A percentile compares a stretch with the other conserved stretches of the same genome.
Evolutionary conservation across 306 rosid genomes (phyloP).

Genomic region (Mucuna pruriens): DNA sequence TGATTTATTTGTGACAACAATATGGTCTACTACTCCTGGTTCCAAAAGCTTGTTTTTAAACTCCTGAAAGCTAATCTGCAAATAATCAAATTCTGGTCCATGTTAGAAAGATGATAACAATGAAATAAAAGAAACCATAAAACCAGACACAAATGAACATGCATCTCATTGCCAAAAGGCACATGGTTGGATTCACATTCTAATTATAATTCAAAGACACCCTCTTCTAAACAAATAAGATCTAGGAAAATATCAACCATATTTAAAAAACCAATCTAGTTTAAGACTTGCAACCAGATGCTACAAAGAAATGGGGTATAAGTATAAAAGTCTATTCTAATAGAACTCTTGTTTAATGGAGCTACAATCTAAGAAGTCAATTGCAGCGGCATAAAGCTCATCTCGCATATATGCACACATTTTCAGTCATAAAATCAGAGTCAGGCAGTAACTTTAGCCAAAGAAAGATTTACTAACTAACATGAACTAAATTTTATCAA

Average conservation of each 20-base stretch:
- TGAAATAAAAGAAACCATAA: slow-evolving; percentile 23
- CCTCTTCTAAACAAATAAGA: not conserved
- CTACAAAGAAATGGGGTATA: slow-evolving; percentile 5
- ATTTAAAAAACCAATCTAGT: slow-evolving; percentile 9
- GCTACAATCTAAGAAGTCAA: not conserved
- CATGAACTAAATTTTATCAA: not conserved
- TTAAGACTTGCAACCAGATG: slow-evolving; percentile 29
- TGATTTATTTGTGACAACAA: slow-evolving; percentile 89
- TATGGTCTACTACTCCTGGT: slow-evolving; percentile 90
- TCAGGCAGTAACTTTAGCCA: not conserved
- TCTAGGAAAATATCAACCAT: slow-evolving; percentile 5
- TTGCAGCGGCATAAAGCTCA: slow-evolving; percentile 30
- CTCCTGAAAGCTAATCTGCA: slow-evolving; percentile 98
- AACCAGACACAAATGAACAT: slow-evolving; percentile 16
- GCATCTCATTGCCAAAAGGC: slow-evolving; percentile 14
- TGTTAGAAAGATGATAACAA: slow-evolving; percentile 24
- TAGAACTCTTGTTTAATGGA: slow-evolving; percentile 4
- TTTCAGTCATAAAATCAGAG: not conserved
- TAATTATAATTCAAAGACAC: slow-evolving; percentile 25
- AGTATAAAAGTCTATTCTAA: not conserved
- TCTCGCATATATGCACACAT: slow-evolving; percentile 7
- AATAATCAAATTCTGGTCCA: slow-evolving; percentile 29
- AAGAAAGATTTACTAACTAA: not conserved
- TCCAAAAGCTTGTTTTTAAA: slow-evolving; percentile 92
- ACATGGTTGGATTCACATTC: not conserved